Evolutionary conservation across 140 eudicot genomes (phyloP), one percentile per base, ranked within the genome.

Genomic region (Oenanthe javanica): DNA sequence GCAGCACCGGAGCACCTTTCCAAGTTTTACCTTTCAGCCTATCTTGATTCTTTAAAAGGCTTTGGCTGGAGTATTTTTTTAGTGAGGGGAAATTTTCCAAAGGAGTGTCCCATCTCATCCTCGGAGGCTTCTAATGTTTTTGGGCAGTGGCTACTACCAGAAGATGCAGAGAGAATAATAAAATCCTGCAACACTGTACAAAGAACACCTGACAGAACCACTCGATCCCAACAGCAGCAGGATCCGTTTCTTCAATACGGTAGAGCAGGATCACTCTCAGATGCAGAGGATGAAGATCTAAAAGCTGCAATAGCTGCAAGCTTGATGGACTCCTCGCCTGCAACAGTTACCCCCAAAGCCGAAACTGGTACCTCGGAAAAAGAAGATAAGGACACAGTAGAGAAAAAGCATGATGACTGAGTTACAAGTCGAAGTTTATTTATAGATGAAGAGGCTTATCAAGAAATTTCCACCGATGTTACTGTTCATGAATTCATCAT

Each of bases 281-380:
- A 84, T 59, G 87, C 81, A 36, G 90, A 90, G 47, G 98, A 94
- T 69, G 97, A 90, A 82, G 98, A 94, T 82, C 36, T 94, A 79
- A 92, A 84, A 79, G 97, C 98, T 38, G 98, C 98, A 45, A 94
- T 94, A 9, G 96, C 96, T 40, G 98, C 98, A 64, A 94, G 97
- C 84, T 84, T 94, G 93, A 82, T 85, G 90, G 97, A 93, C 70
- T 80, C 97, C 31, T 48, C 87, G 0, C 87, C 93, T 5, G 76
- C 78, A 31, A 45, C 57, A 36, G 51, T 79, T 25, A 48, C n/a
- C 38, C 46, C 47, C 46, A 69, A 69, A 69, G 81, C 54, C 50
- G 82, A 80, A 82, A 86, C 72, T 15, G 76, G 85, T 18, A 36
- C 63, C 67, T 38, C 77, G 9, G 84, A 82, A 69, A 80, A 42